Conservation (phyloP, 1,139 yeast species). For the Zygoascus sp. region DNA sequence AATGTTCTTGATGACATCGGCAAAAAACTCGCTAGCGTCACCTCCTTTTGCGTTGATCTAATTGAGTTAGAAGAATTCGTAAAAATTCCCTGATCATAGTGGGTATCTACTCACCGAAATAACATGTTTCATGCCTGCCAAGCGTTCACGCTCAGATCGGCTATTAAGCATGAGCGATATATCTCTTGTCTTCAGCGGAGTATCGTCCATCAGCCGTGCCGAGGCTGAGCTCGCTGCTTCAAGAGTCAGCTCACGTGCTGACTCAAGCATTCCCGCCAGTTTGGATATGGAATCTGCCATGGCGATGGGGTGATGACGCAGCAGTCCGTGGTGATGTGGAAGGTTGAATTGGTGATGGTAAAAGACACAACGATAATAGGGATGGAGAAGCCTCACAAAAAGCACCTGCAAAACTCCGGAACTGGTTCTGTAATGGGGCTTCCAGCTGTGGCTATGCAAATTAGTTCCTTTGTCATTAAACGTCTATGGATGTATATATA, state of each 20-base stretch:
- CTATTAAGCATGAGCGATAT: constrained; percentile 65
- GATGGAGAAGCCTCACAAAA: no score
- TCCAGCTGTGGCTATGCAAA: no score
- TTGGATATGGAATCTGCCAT: constrained; percentile 53
- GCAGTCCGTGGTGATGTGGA: neutral
- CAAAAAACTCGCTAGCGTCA: constrained; percentile 61
- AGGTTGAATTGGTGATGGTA: no score
- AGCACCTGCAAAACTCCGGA: no score
- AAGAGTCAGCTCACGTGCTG: constrained; percentile 73
- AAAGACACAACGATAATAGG: no score
- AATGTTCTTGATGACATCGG: constrained; percentile 85
- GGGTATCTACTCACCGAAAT: constrained; percentile 38
- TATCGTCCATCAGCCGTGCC: constrained; percentile 43
- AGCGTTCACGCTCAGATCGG: constrained; percentile 62
- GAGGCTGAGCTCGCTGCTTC: constrained; percentile 83
- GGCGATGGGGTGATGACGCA: neutral
- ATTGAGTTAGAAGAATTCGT: neutral
- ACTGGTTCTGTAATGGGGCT: no score
- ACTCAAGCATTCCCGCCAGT: constrained; percentile 61
- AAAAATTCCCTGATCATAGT: neutral
- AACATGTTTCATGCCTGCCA: constrained; percentile 72
- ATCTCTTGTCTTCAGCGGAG: constrained; percentile 56
- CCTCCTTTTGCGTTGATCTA: constrained; percentile 57
- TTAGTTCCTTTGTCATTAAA: no score
- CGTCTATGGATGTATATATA: no score